These are phyloP conservation scores for Leccinellum albellum DNA, from an alignment of 768 basidiomycete genomes.

Conservation along the genomic window DNA sequence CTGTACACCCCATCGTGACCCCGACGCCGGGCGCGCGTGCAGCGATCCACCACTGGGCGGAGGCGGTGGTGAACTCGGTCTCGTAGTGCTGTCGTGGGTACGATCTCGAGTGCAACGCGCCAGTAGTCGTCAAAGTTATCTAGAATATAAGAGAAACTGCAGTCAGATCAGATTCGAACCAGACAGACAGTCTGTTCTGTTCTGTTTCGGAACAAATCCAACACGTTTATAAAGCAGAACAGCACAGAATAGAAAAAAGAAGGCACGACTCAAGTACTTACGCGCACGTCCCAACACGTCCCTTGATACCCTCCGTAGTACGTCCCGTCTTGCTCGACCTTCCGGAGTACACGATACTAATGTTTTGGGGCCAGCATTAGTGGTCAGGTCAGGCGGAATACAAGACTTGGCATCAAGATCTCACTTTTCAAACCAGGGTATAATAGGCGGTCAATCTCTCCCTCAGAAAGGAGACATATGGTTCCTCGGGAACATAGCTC, in stretches of 20 bases:
- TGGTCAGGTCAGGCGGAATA: neutral
- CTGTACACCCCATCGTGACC: constrained; percentile 85
- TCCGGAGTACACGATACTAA: constrained; percentile 45
- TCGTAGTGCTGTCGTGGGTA: constrained; percentile 69
- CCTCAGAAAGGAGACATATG: constrained; percentile 32
- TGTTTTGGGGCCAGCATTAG: too few relatives aligned
- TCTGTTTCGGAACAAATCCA: too few relatives aligned
- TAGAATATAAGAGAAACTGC: constrained; percentile 38
- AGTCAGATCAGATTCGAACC: constrained; percentile 1
- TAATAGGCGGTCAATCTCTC: constrained; percentile 36
- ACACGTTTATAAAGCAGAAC: too few relatives aligned
- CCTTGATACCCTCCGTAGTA: constrained; percentile 97
- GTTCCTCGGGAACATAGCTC: constrained; percentile 51
- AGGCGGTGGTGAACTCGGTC: constrained; percentile 54
- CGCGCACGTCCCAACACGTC: too few relatives aligned
- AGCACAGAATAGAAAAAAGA: neutral
- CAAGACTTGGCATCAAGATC: neutral
- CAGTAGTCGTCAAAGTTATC: constrained; percentile 97
- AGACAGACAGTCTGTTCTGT: neutral
- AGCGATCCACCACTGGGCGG: constrained; percentile 48
- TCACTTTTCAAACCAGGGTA: constrained; percentile 47
- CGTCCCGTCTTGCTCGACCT: constrained; percentile 90
- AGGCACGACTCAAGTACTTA: constrained; percentile 50
- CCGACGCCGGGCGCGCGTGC: constrained; percentile 62
- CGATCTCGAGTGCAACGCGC: constrained; percentile 89